Percentiles rank a stretch among this genome's conserved stretches.
These are phyloP conservation scores for Globisporangium acanthophoron DNA, from an alignment of 352 stramenopile species.

Conservation along the genomic window DNA sequence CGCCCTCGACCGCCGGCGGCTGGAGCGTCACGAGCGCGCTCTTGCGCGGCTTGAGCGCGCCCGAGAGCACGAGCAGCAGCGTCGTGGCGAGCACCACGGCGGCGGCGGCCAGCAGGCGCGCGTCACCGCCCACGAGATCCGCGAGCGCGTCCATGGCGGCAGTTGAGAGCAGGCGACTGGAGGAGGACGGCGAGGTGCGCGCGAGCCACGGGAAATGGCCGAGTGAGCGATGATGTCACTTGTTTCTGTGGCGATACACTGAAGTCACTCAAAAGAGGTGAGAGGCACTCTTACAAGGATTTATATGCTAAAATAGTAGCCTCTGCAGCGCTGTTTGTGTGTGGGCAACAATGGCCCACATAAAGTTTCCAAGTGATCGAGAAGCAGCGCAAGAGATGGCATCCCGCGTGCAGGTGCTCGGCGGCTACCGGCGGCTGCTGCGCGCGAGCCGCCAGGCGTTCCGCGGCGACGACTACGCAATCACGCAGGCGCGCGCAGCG, in stretches of 20 bases:
- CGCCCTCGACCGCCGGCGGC: slow-evolving; percentile 23
- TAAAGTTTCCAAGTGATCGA: background rate
- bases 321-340: background rate
- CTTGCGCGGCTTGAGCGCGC: slow-evolving; percentile 32
- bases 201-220: background rate
- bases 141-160: slow-evolving; percentile 39
- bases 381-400: background rate
- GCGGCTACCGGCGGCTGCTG: slow-evolving; percentile 73
- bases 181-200: background rate
- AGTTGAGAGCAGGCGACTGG: background rate
- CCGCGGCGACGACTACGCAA: slow-evolving; percentile 57
- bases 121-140: slow-evolving; percentile 31
- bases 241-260: background rate
- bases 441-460: slow-evolving; percentile 71
- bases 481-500: slow-evolving; percentile 45
- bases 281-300: background rate
- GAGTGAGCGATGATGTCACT: slow-evolving; percentile 7
- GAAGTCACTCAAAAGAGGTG: background rate
- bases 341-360: background rate
- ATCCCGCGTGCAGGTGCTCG: slow-evolving; percentile 55
- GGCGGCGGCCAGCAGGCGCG: slow-evolving; percentile 40
- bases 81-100: slow-evolving; percentile 47
- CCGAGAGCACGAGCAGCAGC: slow-evolving; percentile 31
- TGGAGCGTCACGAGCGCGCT: slow-evolving; percentile 48
- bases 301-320: background rate